These are phyloP conservation scores for Yarrowia sp. DNA, from an alignment of 805 yeast species.

Conservation along the genomic window DNA sequence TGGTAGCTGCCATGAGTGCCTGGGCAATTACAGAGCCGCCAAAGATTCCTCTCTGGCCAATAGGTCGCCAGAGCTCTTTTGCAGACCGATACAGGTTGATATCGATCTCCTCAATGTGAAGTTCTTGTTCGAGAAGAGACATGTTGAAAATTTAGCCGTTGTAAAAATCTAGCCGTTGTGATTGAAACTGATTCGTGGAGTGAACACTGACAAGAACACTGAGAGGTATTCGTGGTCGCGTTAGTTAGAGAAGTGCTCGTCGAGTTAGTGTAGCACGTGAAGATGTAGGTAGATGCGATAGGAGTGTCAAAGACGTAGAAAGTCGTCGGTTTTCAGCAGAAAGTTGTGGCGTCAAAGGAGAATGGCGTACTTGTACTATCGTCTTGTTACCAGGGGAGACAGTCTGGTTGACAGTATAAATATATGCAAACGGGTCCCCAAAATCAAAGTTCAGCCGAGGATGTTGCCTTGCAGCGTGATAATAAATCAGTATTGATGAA, in stretches of 20 bases:
- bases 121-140: constrained; percentile 27
- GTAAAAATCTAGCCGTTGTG: background rate
- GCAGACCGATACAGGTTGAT: constrained; percentile 27
- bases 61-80: constrained; percentile 27
- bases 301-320: background rate
- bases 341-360: background rate
- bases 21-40: constrained; percentile 30
- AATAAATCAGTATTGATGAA: background rate
- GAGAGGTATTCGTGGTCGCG: too few species aligned
- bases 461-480: constrained; percentile 14
- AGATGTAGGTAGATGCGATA: background rate
- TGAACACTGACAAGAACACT: too few species aligned
- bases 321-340: background rate
- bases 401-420: background rate
- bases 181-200: too few species aligned
- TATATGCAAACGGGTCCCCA: background rate
- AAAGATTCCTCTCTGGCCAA: constrained; percentile 28
- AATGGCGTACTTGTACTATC: background rate
- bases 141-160: background rate
- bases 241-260: too few species aligned
- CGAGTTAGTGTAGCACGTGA: background rate
- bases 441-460: constrained; percentile 22
- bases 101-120: constrained; percentile 27
- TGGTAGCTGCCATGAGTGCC: constrained; percentile 27
- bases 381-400: background rate